These are phyloP conservation scores for Talaromyces sp. DNA, from an alignment of 2,329 filamentous ascomycete species.

Conservation along the genomic window DNA sequence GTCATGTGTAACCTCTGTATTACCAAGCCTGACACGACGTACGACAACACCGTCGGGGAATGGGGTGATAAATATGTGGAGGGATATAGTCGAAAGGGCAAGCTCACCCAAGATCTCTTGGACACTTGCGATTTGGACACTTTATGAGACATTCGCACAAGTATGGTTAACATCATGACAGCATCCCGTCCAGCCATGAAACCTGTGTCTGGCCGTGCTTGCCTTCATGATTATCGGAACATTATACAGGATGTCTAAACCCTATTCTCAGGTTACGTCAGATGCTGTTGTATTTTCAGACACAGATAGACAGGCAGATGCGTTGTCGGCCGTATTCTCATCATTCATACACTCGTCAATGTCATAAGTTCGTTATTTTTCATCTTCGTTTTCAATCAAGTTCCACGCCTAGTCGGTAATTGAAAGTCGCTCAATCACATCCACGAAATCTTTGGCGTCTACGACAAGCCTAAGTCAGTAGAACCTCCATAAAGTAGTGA, in stretches of 20 bases:
- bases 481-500: neutral
- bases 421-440: constrained; percentile 34
- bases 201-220: too few relatives aligned
- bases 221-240: too few relatives aligned
- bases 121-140: constrained; percentile 26
- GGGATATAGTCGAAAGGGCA: constrained; percentile 36
- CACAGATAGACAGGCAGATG: neutral
- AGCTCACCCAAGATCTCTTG: constrained; percentile 30
- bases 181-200: neutral
- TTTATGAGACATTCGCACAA: constrained; percentile 14
- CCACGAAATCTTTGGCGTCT: constrained; percentile 43
- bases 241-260: too few relatives aligned
- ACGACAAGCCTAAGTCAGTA: neutral
- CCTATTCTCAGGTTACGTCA: too few relatives aligned
- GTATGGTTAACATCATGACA: neutral
- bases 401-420: neutral
- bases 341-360: neutral
- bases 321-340: neutral
- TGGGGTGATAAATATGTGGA: constrained; percentile 39
- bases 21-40: constrained; percentile 44
- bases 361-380: neutral
- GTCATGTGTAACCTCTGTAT: constrained; percentile 43
- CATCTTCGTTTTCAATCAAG: too few relatives aligned
- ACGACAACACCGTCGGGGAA: constrained; percentile 36
- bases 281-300: neutral